These are phyloP conservation scores for Schwanniomyces vanrijiae DNA, from an alignment of 805 yeast species.

Conservation along the genomic window DNA sequence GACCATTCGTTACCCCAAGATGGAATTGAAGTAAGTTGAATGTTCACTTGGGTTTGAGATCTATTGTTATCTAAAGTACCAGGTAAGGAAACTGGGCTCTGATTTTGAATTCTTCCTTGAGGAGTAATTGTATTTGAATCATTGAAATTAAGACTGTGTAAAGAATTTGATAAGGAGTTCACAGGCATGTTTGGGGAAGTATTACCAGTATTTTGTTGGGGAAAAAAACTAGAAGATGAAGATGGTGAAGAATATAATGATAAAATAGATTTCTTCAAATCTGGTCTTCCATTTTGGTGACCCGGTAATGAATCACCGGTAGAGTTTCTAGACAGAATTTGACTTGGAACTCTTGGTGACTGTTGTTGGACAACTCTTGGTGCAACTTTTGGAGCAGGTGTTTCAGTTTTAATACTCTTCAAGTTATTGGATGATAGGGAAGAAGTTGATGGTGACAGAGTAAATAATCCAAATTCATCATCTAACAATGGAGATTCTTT, in stretches of 20 bases:
- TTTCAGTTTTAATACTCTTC: neutral
- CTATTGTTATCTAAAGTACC: neutral
- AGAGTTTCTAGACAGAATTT: constrained; percentile 26
- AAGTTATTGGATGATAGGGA: constrained; percentile 2
- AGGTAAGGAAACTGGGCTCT: constrained; percentile 1
- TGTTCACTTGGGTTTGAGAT: constrained; percentile 3
- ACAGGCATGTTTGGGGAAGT: constrained; percentile 2
- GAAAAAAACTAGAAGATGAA: constrained; percentile 44
- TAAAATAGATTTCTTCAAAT: constrained; percentile 86
- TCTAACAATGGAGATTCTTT: constrained; percentile 24
- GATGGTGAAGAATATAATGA: constrained; percentile 73
- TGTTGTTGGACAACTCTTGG: constrained; percentile 1
- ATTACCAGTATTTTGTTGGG: constrained; percentile 6
- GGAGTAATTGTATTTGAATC: neutral
- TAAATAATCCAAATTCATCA: constrained; percentile 44
- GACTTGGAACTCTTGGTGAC: neutral
- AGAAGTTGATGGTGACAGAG: constrained; percentile 25
- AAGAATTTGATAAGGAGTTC: constrained; percentile 20
- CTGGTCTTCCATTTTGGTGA: constrained; percentile 55
- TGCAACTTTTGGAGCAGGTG: constrained; percentile 12
- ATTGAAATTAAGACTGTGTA: constrained; percentile 22
- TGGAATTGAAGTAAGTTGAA: constrained; percentile 4
- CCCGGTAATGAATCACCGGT: constrained; percentile 31
- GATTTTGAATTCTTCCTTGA: neutral
- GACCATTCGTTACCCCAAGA: constrained; percentile 38